phyloP scores from a whole-genome alignment of 139 green algal species.

The Zygnema circumcarinatum region DNA sequence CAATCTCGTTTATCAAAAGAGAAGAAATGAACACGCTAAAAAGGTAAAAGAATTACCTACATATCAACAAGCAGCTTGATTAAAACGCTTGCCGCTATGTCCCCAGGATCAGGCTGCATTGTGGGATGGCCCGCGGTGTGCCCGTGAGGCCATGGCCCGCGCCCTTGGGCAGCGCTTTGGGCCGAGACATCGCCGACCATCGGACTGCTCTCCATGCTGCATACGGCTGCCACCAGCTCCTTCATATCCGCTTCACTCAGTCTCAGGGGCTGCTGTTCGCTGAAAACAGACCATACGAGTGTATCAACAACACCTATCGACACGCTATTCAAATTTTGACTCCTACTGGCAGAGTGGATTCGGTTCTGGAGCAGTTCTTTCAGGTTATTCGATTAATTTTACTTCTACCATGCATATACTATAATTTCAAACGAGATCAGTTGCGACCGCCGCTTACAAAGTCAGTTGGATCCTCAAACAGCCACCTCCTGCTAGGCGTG shows the following conservation, averaged over 20 bases:
- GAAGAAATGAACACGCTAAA: too few relatives aligned
- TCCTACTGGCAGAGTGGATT: neutral
- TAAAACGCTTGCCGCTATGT: constrained; percentile 46
- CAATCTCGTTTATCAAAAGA: too few relatives aligned
- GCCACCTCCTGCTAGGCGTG: too few relatives aligned
- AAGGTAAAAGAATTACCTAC: too few relatives aligned
- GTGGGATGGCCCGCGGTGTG: neutral
- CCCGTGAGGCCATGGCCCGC: neutral
- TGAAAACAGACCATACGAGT: constrained; percentile 35
- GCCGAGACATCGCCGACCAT: neutral
- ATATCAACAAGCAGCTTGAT: constrained; percentile 62
- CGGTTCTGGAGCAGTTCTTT: neutral
- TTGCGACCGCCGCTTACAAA: neutral
- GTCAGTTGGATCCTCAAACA: too few relatives aligned
- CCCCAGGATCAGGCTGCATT: neutral
- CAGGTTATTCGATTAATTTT: neutral
- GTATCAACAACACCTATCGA: neutral
- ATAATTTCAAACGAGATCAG: neutral
- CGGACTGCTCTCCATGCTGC: neutral
- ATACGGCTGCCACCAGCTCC: constrained; percentile 52
- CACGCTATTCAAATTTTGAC: neutral
- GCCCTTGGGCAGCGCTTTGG: neutral
- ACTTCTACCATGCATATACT: neutral
- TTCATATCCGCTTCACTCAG: constrained; percentile 57
- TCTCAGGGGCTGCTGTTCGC: constrained; percentile 54